phyloP scores from a whole-genome alignment of 2,329 filamentous ascomycete species.

The Domatiomyces globalis region DNA sequence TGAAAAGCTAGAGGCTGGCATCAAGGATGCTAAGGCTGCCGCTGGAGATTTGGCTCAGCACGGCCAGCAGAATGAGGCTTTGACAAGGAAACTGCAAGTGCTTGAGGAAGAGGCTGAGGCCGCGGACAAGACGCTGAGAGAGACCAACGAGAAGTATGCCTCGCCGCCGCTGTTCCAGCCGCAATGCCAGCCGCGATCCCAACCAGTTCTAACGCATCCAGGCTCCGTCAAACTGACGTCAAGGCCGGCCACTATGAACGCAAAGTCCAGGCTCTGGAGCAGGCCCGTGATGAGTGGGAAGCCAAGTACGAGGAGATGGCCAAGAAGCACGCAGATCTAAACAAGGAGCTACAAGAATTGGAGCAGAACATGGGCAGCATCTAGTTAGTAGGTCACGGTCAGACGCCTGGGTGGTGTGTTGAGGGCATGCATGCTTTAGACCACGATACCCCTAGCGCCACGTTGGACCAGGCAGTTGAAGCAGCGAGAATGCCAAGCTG shows the following conservation, averaged over 20 bases:
- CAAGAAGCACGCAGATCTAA: conserved; percentile 67
- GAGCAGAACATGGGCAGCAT: conserved; percentile 87
- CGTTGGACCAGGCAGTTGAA: conserved; percentile 1
- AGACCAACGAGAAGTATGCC: conserved; percentile 95
- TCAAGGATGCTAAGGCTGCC: conserved; percentile 78
- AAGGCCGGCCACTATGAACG: conserved; percentile 99
- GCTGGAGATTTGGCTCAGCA: conserved; percentile 70
- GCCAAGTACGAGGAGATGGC: conserved; percentile 94
- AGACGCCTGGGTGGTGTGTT: background rate
- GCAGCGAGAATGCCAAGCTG: background rate
- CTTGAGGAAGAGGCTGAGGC: conserved; percentile 97
- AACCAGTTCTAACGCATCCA: conserved; percentile 26
- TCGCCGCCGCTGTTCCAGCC: conserved; percentile 1
- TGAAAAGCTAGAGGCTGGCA: conserved; percentile 72
- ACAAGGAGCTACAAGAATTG: conserved; percentile 87
- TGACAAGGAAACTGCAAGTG: conserved; percentile 83
- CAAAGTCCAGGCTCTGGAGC: conserved; percentile 94
- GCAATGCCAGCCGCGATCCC: background rate
- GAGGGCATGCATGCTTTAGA: conserved; percentile 1
- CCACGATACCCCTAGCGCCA: conserved; percentile 15
- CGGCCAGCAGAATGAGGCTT: conserved; percentile 77
- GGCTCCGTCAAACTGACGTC: conserved; percentile 96
- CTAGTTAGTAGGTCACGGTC: conserved; percentile 34
- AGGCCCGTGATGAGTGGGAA: conserved; percentile 87
- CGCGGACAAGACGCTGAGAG: conserved; percentile 87